A percentile compares a stretch with the other conserved stretches of the same genome.
Evolutionary conservation across 257 asterid genomes (phyloP).

Genomic region (Oldenlandia corymbosa): DNA sequence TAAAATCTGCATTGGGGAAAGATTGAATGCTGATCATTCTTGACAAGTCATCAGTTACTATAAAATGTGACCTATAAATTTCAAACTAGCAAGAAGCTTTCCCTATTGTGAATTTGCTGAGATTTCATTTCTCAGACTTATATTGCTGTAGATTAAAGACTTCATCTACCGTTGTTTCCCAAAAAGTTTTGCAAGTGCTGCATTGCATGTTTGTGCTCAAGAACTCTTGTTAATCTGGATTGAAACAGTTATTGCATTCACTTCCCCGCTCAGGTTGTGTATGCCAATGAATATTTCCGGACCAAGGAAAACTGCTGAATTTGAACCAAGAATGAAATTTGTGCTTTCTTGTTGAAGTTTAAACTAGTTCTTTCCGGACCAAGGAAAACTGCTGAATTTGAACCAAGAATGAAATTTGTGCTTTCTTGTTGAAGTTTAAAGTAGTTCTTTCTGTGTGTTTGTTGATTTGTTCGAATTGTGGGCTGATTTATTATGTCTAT

Average conservation of each 20-base stretch:
- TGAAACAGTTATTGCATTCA: too few relatives aligned
- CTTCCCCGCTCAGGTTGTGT: neutral
- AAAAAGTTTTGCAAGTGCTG: neutral
- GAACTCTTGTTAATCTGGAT: neutral
- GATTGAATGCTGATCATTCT: too few relatives aligned
- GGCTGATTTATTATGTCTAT: conserved; percentile 8
- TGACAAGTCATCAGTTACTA: too few relatives aligned
- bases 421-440: neutral
- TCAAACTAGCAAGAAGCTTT: too few relatives aligned
- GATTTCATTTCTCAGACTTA: neutral
- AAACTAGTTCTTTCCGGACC: neutral
- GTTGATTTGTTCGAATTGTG: neutral
- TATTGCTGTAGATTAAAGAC: neutral
- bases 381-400: neutral
- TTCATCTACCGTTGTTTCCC: neutral
- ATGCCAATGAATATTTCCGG: neutral
- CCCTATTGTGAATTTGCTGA: neutral
- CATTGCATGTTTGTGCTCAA: neutral
- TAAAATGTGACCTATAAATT: too few relatives aligned
- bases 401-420: neutral
- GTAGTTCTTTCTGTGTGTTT: neutral
- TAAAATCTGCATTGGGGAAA: too few relatives aligned
- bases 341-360: neutral
- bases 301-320: neutral
- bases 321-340: neutral